Evolutionary conservation across 1,284 basidiomycete genomes (phyloP).

Genomic region (Sporisorium sorghi): DNA sequence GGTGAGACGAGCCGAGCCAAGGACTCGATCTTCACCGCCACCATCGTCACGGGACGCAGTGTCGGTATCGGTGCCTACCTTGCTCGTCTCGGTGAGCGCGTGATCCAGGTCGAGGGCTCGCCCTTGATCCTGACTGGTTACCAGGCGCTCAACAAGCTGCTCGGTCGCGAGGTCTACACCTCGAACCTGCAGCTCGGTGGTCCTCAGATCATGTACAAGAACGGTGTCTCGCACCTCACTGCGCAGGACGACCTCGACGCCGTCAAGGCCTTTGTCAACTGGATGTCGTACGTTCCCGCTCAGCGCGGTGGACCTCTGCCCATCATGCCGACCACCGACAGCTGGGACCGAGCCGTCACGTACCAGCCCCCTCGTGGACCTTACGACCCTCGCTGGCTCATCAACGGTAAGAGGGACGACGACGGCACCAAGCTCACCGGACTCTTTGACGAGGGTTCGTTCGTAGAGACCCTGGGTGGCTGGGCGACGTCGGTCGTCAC

Average conservation of each 20-base stretch:
- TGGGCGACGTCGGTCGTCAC: constrained; percentile 72
- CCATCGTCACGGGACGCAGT: constrained; percentile 96
- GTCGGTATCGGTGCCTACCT: constrained; percentile 99
- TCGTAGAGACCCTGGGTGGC: constrained; percentile 84
- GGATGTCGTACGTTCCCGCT: constrained; percentile 87
- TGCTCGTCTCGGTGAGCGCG: constrained; percentile 95
- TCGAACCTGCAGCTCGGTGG: constrained; percentile 98
- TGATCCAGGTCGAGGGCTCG: constrained; percentile 98
- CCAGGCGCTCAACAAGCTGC: constrained; percentile 96
- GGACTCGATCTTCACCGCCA: constrained; percentile 99
- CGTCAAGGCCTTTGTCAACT: constrained; percentile 75
- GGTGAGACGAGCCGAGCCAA: constrained; percentile 98
- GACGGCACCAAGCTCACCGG: constrained; percentile 74
- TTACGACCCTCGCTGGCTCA: constrained; percentile 98
- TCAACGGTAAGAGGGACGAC: constrained; percentile 91
- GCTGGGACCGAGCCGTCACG: constrained; percentile 91
- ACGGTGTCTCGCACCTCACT: constrained; percentile 93
- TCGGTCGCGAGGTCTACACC: constrained; percentile 98
- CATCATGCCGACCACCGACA: constrained; percentile 59
- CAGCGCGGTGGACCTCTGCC: constrained; percentile 49
- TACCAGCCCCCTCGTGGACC: constrained; percentile 92
- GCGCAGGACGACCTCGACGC: constrained; percentile 84
- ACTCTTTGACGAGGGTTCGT: constrained; percentile 96
- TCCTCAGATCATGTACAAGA: constrained; percentile 76
- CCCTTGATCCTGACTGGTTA: constrained; percentile 99